Conservation (phyloP, 257 asterid species). For the Solanum tarapatanum region DNA sequence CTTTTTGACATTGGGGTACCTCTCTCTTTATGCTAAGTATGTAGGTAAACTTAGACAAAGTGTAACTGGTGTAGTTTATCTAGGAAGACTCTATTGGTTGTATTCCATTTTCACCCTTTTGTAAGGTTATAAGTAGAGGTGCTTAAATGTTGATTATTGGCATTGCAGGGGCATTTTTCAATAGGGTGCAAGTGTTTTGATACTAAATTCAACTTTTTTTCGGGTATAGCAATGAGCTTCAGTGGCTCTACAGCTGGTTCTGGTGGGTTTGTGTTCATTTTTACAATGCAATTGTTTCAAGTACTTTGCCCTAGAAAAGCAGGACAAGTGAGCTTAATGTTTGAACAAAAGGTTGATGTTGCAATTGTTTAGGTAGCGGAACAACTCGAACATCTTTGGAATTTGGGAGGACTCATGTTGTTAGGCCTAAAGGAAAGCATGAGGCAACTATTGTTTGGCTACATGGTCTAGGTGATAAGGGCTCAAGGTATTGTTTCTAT, state of each 20-base stretch:
- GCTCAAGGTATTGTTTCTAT: slow-evolving; percentile 46
- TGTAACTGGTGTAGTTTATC: slow-evolving; percentile 15
- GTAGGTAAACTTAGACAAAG: slow-evolving; percentile 11
- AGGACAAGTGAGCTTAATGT: not conserved
- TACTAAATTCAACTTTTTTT: not conserved
- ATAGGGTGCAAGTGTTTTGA: not conserved
- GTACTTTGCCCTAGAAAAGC: not conserved
- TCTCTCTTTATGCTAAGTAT: not conserved
- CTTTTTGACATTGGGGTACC: slow-evolving; percentile 13
- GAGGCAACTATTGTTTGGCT: slow-evolving; percentile 87
- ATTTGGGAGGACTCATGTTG: slow-evolving; percentile 82
- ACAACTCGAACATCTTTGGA: slow-evolving; percentile 30
- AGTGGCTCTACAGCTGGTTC: slow-evolving; percentile 25
- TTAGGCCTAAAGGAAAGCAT: slow-evolving; percentile 75
- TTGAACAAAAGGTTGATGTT: not conserved
- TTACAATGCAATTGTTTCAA: not conserved
- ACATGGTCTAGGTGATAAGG: slow-evolving; percentile 79
- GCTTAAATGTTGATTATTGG: slow-evolving; percentile 10
- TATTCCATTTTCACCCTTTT: slow-evolving; percentile 25
- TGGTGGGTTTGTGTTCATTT: slow-evolving; percentile 11
- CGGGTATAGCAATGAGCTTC: slow-evolving; percentile 35
- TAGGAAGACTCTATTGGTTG: slow-evolving; percentile 6
- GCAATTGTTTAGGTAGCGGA: slow-evolving; percentile 34
- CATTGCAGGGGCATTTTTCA: slow-evolving; percentile 33
- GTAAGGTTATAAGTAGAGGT: slow-evolving; percentile 24